Evolutionary conservation across 495 filamentous ascomycete genomes (phyloP).

Genomic region (Annulohypoxylon stygium): DNA sequence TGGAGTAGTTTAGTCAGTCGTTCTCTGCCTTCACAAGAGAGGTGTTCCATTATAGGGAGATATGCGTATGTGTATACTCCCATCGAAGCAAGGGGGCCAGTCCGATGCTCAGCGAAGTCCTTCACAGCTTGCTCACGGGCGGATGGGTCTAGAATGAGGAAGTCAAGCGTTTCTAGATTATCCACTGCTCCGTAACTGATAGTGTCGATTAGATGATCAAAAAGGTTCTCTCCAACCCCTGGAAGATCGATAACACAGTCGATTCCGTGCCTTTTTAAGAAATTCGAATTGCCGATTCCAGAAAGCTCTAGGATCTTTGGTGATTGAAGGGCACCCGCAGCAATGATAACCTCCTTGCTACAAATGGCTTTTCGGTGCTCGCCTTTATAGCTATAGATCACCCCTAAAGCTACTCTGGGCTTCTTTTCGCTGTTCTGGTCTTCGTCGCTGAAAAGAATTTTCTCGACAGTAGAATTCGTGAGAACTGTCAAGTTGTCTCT

Average conservation of each 20-base stretch:
- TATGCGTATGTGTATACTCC: conserved; percentile 33
- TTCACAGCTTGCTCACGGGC: conserved; percentile 11
- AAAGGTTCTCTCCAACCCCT: conserved; percentile 68
- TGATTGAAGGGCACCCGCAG: conserved; percentile 67
- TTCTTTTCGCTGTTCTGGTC: conserved; percentile 37
- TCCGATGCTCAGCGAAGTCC: conserved; percentile 11
- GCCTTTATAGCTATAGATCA: conserved; percentile 56
- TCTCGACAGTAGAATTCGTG: conserved; percentile 56
- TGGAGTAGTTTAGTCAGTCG: not conserved
- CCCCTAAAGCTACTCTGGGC: conserved; percentile 40
- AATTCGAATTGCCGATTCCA: conserved; percentile 63
- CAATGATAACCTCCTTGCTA: conserved; percentile 67
- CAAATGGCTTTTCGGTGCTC: conserved; percentile 50
- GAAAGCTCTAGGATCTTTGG: conserved; percentile 69
- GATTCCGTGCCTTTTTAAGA: conserved; percentile 60
- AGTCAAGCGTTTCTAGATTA: conserved; percentile 28
- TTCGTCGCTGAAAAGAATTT: conserved; percentile 52
- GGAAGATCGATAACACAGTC: conserved; percentile 61
- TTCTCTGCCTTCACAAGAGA: not conserved
- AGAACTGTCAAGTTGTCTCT: conserved; percentile 57
- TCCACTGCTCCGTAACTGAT: conserved; percentile 28
- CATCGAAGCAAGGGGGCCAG: conserved; percentile 18
- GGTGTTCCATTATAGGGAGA: not conserved
- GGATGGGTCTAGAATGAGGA: not conserved
- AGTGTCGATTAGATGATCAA: conserved; percentile 62